phyloP scores from a whole-genome alignment of 2,329 filamentous ascomycete genomes.

The Verticillium alfalfae region DNA sequence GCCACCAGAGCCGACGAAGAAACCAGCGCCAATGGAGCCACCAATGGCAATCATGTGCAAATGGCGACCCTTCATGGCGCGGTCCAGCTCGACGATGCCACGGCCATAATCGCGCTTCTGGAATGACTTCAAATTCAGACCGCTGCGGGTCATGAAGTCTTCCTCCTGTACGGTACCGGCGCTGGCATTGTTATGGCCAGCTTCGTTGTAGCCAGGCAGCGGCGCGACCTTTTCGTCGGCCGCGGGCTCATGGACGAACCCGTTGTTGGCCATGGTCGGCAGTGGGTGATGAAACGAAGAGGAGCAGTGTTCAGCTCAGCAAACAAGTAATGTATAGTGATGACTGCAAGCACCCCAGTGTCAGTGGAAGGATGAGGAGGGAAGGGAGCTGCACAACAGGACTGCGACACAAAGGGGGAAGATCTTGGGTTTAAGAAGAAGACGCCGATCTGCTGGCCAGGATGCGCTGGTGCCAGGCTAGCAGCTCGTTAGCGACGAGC shows the following conservation, averaged over 20 bases:
- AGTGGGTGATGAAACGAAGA: not conserved
- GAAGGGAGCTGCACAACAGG: not conserved
- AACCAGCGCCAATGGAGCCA: slow-evolving; percentile 53
- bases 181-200: not conserved
- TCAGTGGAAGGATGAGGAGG: not conserved
- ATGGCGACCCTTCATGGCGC: slow-evolving; percentile 37
- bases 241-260: not conserved
- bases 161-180: not conserved
- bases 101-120: slow-evolving; percentile 13
- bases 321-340: not conserved
- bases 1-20: slow-evolving; percentile 54
- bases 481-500: not conserved
- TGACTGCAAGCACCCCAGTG: not conserved
- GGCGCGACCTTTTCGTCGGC: not conserved
- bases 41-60: slow-evolving; percentile 47
- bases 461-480: not conserved
- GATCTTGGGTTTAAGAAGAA: not conserved
- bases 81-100: slow-evolving; percentile 16
- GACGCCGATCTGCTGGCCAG: not conserved
- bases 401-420: not conserved
- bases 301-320: not conserved
- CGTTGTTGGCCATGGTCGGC: not conserved
- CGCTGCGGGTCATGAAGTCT: slow-evolving; percentile 12
- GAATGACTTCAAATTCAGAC: slow-evolving; percentile 16
- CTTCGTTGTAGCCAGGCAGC: slow-evolving; percentile 1